These are phyloP conservation scores for Trichocomaceae sp. DNA, from an alignment of 2,329 filamentous ascomycete genomes.

Conservation along the genomic window DNA sequence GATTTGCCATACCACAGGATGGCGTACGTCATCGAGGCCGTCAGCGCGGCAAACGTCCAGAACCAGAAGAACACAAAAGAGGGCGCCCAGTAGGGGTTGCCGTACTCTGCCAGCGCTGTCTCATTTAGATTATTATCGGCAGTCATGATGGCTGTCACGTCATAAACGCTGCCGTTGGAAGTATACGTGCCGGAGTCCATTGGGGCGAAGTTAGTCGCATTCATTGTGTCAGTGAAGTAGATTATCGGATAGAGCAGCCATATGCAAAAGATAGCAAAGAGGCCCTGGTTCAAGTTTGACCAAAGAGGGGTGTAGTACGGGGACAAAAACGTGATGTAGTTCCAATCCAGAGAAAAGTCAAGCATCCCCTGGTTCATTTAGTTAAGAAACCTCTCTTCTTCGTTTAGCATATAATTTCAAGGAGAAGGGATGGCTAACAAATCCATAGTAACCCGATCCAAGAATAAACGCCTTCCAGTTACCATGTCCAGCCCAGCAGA, in stretches of 20 bases:
- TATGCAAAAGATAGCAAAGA: background rate
- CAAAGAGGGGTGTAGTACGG: constrained; percentile 3
- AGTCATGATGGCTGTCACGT: background rate
- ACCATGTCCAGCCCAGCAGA: constrained; percentile 3
- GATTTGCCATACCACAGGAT: constrained; percentile 2
- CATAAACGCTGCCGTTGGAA: background rate
- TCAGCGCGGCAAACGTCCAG: background rate
- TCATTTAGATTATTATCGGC: background rate
- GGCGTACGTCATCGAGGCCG: background rate
- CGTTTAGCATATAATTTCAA: too few relatives aligned
- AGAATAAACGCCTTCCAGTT: constrained; percentile 4
- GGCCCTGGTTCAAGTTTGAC: background rate
- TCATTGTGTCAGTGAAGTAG: constrained; percentile 1
- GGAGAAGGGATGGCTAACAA: background rate
- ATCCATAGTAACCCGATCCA: constrained; percentile 4
- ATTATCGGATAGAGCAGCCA: constrained; percentile 3
- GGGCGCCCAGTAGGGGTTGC: background rate
- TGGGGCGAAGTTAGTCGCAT: background rate
- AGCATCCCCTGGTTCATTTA: background rate
- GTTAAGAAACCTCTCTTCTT: background rate
- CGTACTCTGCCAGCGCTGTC: constrained; percentile 1
- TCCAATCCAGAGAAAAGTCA: constrained; percentile 5
- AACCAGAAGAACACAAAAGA: constrained; percentile 2
- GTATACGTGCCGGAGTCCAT: background rate
- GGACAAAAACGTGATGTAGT: background rate